Percentiles rank a stretch among this genome's conserved stretches.
Evolutionary conservation across 2,329 filamentous ascomycete species (phyloP).

Genomic region (Teratosphaeria gauchensis): DNA sequence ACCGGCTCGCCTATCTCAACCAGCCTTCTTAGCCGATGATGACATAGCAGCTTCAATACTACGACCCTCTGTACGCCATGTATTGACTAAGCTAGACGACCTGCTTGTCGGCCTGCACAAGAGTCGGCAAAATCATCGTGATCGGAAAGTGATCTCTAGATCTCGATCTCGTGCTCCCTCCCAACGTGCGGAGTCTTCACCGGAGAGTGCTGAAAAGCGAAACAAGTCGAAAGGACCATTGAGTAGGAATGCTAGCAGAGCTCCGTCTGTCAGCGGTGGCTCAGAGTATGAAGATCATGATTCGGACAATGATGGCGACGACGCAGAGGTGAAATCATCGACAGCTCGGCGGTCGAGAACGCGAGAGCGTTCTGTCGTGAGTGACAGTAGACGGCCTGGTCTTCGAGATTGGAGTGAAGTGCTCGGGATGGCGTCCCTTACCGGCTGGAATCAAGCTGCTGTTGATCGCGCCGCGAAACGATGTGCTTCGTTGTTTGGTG

Average conservation of each 20-base stretch:
- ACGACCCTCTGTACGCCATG: slow-evolving; percentile 58
- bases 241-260: background rate
- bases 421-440: slow-evolving; percentile 64
- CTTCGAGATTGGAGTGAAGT: slow-evolving; percentile 79
- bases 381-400: slow-evolving; percentile 21
- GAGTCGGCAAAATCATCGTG: slow-evolving; percentile 18
- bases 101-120: slow-evolving; percentile 63
- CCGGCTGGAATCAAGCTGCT: slow-evolving; percentile 56
- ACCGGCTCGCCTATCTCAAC: slow-evolving; percentile 14
- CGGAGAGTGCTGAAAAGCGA: slow-evolving; percentile 1
- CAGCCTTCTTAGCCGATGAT: slow-evolving; percentile 60
- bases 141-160: background rate
- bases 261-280: background rate
- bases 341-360: background rate
- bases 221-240: slow-evolving; percentile 1
- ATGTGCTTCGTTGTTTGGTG: slow-evolving; percentile 65
- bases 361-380: background rate
- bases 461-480: slow-evolving; percentile 61
- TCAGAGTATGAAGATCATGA: background rate
- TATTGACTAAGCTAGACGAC: slow-evolving; percentile 59
- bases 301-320: background rate
- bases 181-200: background rate
- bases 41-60: slow-evolving; percentile 56
- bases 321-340: background rate
- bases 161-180: slow-evolving; percentile 9